Evolutionary conservation across 2,329 filamentous ascomycete genomes (phyloP).

Genomic region (Massarina eburnea): DNA sequence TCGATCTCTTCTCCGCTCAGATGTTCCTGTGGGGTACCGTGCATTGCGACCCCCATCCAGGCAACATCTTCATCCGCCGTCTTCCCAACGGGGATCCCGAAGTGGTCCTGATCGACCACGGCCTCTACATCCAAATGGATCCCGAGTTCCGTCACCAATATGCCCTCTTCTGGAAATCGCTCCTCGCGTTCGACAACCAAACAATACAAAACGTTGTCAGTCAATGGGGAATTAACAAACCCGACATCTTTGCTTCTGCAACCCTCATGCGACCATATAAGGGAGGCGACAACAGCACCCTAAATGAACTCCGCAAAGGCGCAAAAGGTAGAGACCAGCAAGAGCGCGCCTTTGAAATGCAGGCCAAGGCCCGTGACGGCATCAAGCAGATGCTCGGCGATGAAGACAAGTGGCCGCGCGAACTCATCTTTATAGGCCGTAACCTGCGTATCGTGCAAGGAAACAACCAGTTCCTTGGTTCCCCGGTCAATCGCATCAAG

Average conservation of each 20-base stretch:
- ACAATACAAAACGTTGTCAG: slow-evolving; percentile 72
- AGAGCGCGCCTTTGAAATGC: slow-evolving; percentile 73
- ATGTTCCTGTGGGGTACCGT: slow-evolving; percentile 97
- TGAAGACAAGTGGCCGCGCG: slow-evolving; percentile 85
- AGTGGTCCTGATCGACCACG: slow-evolving; percentile 94
- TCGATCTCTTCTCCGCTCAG: slow-evolving; percentile 94
- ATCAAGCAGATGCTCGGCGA: slow-evolving; percentile 82
- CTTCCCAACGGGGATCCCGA: slow-evolving; percentile 80
- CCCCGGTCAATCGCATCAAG: slow-evolving; percentile 87
- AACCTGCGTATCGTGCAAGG: slow-evolving; percentile 92
- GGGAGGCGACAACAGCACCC: slow-evolving; percentile 73
- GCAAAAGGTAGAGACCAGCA: slow-evolving; percentile 57
- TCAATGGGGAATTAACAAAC: slow-evolving; percentile 84
- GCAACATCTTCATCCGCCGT: slow-evolving; percentile 94
- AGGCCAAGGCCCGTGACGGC: slow-evolving; percentile 69
- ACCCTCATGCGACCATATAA: slow-evolving; percentile 89
- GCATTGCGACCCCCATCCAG: slow-evolving; percentile 95
- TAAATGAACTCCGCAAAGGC: slow-evolving; percentile 58
- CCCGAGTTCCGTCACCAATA: slow-evolving; percentile 84
- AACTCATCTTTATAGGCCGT: slow-evolving; percentile 87
- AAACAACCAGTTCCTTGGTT: slow-evolving; percentile 88
- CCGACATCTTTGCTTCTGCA: slow-evolving; percentile 88
- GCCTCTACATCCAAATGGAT: slow-evolving; percentile 90
- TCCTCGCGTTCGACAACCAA: slow-evolving; percentile 90
- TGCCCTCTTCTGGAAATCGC: slow-evolving; percentile 85